phyloP scores from a whole-genome alignment of 208 protist species.

The Trypanosoma vivax region DNA sequence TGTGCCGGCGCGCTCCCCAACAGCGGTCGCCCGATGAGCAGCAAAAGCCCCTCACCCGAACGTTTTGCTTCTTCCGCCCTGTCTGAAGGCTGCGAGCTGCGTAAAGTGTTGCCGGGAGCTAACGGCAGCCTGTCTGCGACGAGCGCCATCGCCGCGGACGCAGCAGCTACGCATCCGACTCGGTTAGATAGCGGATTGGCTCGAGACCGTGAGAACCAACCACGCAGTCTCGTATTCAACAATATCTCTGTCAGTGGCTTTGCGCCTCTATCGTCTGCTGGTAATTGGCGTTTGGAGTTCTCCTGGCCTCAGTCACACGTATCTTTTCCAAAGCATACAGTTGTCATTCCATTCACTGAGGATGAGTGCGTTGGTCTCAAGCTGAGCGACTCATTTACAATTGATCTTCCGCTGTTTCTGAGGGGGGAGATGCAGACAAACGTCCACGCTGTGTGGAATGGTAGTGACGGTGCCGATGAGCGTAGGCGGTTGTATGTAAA shows the following conservation, averaged over 20 bases:
- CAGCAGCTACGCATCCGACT: neutral
- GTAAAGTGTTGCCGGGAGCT: too few relatives aligned
- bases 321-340: neutral
- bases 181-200: too few relatives aligned
- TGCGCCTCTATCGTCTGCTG: slow-evolving; percentile 7
- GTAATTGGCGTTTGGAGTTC: slow-evolving; percentile 17
- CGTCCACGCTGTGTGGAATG: slow-evolving; percentile 11
- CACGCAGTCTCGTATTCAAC: slow-evolving; percentile 19
- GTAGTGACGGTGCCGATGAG: neutral
- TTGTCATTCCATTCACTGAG: slow-evolving; percentile 9
- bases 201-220: slow-evolving; percentile 8
- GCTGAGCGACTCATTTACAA: slow-evolving; percentile 2
- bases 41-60: too few relatives aligned
- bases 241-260: slow-evolving; percentile 17
- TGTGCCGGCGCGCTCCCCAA: too few relatives aligned
- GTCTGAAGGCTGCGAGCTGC: too few relatives aligned
- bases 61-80: too few relatives aligned
- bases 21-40: too few relatives aligned
- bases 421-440: slow-evolving; percentile 14
- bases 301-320: slow-evolving; percentile 10
- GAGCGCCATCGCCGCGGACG: too few relatives aligned
- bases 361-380: neutral
- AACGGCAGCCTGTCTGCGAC: too few relatives aligned
- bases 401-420: slow-evolving; percentile 23
- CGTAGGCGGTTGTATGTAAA: neutral